Conservation (phyloP, 2,329 filamentous ascomycete species). For the Tolypocladium endophyticum region DNA sequence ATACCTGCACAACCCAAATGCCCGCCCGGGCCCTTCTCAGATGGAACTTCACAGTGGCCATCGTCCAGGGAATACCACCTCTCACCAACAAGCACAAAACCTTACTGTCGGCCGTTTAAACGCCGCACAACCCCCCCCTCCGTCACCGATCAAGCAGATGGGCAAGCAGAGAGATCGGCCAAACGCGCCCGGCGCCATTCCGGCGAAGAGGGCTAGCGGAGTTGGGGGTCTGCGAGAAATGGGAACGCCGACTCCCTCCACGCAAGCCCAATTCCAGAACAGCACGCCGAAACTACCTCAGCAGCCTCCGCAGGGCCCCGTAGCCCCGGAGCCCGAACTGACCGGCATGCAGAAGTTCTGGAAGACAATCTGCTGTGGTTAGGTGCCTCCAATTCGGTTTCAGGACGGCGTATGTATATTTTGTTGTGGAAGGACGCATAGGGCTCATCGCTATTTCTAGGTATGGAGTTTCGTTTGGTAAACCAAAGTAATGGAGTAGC, state of each 20-base stretch:
- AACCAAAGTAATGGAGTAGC: constrained; percentile 22
- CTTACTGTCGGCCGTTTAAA: constrained; percentile 85
- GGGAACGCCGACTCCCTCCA: constrained; percentile 78
- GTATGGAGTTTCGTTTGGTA: constrained; percentile 21
- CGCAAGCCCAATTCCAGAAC: constrained; percentile 93
- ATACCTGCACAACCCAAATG: constrained; percentile 66
- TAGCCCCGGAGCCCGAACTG: constrained; percentile 61
- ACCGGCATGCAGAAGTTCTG: constrained; percentile 85
- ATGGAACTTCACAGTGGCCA: constrained; percentile 72
- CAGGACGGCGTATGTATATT: constrained; percentile 18
- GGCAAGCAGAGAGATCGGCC: constrained; percentile 64
- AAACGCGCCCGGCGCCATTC: constrained; percentile 66
- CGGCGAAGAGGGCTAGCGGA: constrained; percentile 67
- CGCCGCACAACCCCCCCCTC: constrained; percentile 82
- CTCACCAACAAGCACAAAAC: constrained; percentile 51
- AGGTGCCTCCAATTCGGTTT: constrained; percentile 19
- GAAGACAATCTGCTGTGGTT: constrained; percentile 87
- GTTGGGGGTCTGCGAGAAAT: constrained; percentile 64
- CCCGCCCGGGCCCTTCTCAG: constrained; percentile 68
- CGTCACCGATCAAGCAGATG: constrained; percentile 73
- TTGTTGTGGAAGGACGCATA: constrained; percentile 14
- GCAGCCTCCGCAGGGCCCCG: constrained; percentile 49
- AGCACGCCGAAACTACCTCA: constrained; percentile 79
- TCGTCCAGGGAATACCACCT: constrained; percentile 53
- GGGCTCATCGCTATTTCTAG: constrained; percentile 7